A percentile compares a stretch with the other conserved stretches of the same genome.
Conservation (phyloP, 1,284 basidiomycete genomes). For the Malassezia psittaci region DNA sequence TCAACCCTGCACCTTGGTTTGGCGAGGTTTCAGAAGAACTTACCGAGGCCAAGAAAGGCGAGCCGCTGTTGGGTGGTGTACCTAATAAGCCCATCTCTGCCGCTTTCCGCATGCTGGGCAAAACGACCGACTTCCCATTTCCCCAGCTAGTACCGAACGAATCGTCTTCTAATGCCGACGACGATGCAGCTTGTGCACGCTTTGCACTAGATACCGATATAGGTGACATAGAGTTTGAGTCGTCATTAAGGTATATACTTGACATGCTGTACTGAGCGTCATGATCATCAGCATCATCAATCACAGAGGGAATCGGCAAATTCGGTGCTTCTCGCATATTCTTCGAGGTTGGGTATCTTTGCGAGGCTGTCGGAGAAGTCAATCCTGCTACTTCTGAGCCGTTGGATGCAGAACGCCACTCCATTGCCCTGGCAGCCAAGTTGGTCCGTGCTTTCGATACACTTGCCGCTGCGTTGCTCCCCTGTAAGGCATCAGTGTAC, state of each 20-base stretch:
- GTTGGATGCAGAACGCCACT: conserved; percentile 3
- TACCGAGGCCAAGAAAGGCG: neutral
- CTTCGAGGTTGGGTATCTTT: too few relatives aligned
- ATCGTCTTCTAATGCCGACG: neutral
- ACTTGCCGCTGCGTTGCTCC: conserved; percentile 39
- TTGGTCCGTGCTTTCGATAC: conserved; percentile 43
- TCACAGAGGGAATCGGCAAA: conserved; percentile 8
- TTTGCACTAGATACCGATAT: neutral
- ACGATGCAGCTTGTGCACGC: neutral
- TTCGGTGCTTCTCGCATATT: neutral
- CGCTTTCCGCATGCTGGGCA: conserved; percentile 9
- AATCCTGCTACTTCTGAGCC: neutral
- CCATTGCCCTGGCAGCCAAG: conserved; percentile 36
- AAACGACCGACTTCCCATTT: neutral
- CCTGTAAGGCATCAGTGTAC: conserved; percentile 38
- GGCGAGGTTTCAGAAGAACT: neutral
- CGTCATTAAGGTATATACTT: too few relatives aligned
- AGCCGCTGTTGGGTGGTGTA: neutral
- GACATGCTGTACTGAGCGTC: neutral
- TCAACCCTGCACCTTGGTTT: neutral
- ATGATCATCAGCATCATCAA: conserved; percentile 4
- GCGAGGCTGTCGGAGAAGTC: neutral
- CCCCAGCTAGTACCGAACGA: neutral
- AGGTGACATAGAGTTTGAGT: neutral
- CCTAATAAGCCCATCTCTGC: neutral